Evolutionary conservation across 768 basidiomycete species (phyloP).

Genomic region (Hygrophorus pudorinus): DNA sequence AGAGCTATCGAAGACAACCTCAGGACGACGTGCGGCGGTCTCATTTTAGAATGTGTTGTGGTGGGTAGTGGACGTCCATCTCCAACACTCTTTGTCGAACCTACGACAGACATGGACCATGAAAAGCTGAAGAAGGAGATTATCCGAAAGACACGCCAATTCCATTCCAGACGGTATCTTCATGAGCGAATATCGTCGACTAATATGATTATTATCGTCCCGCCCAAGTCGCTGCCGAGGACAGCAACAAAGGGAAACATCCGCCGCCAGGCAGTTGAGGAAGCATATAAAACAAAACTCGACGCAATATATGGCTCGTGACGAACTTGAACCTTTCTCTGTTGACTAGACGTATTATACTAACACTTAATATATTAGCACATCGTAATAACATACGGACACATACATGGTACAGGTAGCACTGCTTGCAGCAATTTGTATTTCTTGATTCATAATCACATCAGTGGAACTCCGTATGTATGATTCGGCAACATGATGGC

Average conservation of each 20-base stretch:
- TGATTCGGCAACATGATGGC: no score
- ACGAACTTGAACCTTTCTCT: no score
- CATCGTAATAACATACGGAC: no score
- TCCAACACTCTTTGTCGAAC: slow-evolving; percentile 68
- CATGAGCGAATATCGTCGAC: slow-evolving; percentile 66
- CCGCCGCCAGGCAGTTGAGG: slow-evolving; percentile 67
- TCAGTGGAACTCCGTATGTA: no score
- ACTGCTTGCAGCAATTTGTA: no score
- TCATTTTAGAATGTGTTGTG: slow-evolving; percentile 68
- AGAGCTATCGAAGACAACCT: slow-evolving; percentile 74
- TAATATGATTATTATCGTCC: slow-evolving; percentile 60
- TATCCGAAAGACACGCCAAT: slow-evolving; percentile 60
- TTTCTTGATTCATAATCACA: neutral
- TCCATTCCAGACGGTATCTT: slow-evolving; percentile 66
- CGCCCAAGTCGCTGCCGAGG: slow-evolving; percentile 56
- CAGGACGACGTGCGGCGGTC: slow-evolving; percentile 48
- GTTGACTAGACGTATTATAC: no score
- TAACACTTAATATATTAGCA: no score
- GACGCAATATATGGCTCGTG: slow-evolving; percentile 44
- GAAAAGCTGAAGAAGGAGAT: slow-evolving; percentile 60
- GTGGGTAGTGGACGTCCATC: slow-evolving; percentile 71
- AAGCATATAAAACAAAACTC: slow-evolving; percentile 43
- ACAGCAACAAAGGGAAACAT: slow-evolving; percentile 80
- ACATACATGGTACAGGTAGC: no score
- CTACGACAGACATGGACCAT: slow-evolving; percentile 40